phyloP scores from a whole-genome alignment of 495 filamentous ascomycete genomes.

The Aspergillus heteromorphus region DNA sequence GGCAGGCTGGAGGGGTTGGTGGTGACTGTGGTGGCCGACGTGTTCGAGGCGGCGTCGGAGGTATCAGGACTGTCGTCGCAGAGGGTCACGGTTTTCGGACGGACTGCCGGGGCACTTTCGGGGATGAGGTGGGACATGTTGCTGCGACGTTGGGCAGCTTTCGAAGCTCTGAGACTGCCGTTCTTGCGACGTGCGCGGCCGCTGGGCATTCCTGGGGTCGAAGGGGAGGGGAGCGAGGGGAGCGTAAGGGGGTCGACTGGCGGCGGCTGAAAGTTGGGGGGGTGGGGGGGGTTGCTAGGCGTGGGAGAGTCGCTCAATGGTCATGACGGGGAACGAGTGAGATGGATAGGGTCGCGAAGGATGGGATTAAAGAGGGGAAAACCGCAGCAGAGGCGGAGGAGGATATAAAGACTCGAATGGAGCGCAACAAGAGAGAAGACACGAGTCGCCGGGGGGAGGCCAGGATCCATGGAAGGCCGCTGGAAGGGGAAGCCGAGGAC shows the following conservation, averaged over 20 bases:
- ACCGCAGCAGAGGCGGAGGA: not conserved
- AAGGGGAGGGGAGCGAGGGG: not conserved
- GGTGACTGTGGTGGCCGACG: conserved; percentile 14
- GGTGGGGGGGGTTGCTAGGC: too few species aligned
- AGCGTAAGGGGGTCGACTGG: conserved; percentile 1
- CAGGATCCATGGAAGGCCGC: not conserved
- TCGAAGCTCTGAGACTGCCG: conserved; percentile 15
- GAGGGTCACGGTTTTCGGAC: conserved; percentile 10
- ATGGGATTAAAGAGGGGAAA: not conserved
- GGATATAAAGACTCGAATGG: not conserved
- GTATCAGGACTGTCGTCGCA: conserved; percentile 18
- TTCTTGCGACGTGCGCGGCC: conserved; percentile 19
- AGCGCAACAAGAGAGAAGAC: not conserved
- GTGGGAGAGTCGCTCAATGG: conserved; percentile 1
- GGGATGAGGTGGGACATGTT: conserved; percentile 23
- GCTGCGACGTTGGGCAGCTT: conserved; percentile 11
- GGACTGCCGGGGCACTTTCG: conserved; percentile 13
- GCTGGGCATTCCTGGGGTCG: conserved; percentile 12
- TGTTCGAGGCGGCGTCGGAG: conserved; percentile 13
- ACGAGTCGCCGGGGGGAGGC: not conserved
- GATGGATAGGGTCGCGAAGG: not conserved
- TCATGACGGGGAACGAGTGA: not conserved
- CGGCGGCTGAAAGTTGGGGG: not conserved
- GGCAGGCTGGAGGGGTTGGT: conserved; percentile 17
- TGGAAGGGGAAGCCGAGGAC: not conserved